Evolutionary conservation across 805 yeast species (phyloP).

Genomic region (Candida maris): DNA sequence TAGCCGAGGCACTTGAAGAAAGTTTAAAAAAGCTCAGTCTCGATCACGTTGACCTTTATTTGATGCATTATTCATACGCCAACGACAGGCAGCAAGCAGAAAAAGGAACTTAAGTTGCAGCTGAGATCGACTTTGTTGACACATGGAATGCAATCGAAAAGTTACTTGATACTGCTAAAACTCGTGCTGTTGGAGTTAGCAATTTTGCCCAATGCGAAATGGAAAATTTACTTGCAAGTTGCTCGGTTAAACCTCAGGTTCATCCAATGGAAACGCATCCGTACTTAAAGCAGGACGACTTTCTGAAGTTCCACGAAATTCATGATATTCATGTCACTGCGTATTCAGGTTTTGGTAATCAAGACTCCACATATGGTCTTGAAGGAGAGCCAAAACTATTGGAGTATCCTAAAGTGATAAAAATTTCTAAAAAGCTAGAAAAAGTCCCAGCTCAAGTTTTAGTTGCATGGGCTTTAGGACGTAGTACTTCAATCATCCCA

Average conservation of each 20-base stretch:
- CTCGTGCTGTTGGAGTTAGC: constrained; percentile 73
- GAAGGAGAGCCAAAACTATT: constrained; percentile 40
- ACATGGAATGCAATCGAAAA: constrained; percentile 66
- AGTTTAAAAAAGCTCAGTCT: constrained; percentile 50
- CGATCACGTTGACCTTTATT: constrained; percentile 62
- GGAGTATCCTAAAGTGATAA: constrained; percentile 38
- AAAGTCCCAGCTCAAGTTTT: constrained; percentile 46
- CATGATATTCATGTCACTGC: constrained; percentile 61
- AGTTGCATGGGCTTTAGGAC: constrained; percentile 52
- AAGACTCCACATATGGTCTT: constrained; percentile 44
- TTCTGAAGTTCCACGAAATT: constrained; percentile 46
- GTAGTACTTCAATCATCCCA: constrained; percentile 51
- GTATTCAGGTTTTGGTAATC: constrained; percentile 69
- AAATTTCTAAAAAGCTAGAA: constrained; percentile 40
- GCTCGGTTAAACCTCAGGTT: constrained; percentile 43
- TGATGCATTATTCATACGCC: constrained; percentile 64
- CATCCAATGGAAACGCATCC: constrained; percentile 76
- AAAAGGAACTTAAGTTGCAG: constrained; percentile 32
- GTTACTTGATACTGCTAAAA: constrained; percentile 49
- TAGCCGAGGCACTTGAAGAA: constrained; percentile 44
- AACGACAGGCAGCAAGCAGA: constrained; percentile 36
- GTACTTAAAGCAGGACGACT: constrained; percentile 56
- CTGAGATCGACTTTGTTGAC: constrained; percentile 42
- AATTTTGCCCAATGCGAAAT: constrained; percentile 61
- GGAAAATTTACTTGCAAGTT: constrained; percentile 48